A percentile compares a stretch with the other conserved stretches of the same genome.
Evolutionary conservation across 1,284 basidiomycete species (phyloP).

Genomic region (Sporisorium iseilematis-ciliati): DNA sequence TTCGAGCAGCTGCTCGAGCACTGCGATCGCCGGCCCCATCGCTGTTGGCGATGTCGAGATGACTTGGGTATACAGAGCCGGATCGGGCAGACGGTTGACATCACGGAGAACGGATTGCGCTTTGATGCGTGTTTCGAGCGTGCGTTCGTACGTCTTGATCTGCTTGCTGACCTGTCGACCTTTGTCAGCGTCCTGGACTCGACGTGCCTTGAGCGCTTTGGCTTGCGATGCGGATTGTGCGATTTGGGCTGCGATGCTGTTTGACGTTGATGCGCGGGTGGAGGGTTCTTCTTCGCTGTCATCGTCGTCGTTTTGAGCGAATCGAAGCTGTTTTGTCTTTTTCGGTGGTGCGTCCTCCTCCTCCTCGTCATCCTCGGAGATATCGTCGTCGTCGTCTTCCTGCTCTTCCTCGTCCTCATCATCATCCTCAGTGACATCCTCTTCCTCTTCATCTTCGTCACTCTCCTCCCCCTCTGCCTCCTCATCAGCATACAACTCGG

Average conservation of each 20-base stretch:
- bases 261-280: conserved; percentile 19
- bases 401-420: conserved; percentile 22
- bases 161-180: conserved; percentile 60
- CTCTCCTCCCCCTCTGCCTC: conserved; percentile 31
- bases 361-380: conserved; percentile 17
- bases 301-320: conserved; percentile 15
- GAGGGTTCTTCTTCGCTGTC: conserved; percentile 3
- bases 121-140: conserved; percentile 61
- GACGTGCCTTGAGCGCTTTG: conserved; percentile 48
- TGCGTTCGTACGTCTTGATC: conserved; percentile 58
- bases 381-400: conserved; percentile 17
- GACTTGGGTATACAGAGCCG: conserved; percentile 12
- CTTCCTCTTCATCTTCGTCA: conserved; percentile 26
- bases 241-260: conserved; percentile 51
- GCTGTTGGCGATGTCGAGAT: conserved; percentile 10
- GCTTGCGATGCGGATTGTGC: conserved; percentile 45
- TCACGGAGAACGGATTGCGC: conserved; percentile 53
- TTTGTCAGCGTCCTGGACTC: conserved; percentile 60
- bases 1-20: conserved; percentile 41
- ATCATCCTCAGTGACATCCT: conserved; percentile 21
- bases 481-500: conserved; percentile 53
- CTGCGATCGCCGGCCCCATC: conserved; percentile 16
- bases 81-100: conserved; percentile 42
- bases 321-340: conserved; percentile 33
- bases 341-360: conserved; percentile 7